Evolutionary conservation across 306 rosid genomes (phyloP).

Genomic region (Vigna radiata): DNA sequence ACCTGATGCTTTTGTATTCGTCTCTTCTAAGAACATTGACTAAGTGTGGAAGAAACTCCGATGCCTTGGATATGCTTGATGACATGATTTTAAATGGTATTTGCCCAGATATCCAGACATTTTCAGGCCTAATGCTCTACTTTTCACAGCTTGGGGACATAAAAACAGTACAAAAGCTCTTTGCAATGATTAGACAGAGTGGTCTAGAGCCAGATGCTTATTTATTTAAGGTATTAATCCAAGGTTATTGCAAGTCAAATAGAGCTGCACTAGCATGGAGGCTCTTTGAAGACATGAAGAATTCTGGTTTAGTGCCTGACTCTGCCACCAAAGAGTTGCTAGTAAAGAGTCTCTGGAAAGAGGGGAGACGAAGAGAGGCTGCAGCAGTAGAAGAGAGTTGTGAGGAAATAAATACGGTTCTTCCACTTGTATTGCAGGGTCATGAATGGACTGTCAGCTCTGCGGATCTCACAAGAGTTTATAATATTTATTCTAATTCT

Average conservation of each 20-base stretch:
- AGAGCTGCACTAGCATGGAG: slow-evolving; percentile 82
- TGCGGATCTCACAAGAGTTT: slow-evolving; percentile 66
- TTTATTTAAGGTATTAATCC: slow-evolving; percentile 69
- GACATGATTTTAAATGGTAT: slow-evolving; percentile 75
- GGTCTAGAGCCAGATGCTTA: slow-evolving; percentile 73
- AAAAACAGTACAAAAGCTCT: slow-evolving; percentile 75
- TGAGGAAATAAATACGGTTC: slow-evolving; percentile 55
- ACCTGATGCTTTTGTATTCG: slow-evolving; percentile 72
- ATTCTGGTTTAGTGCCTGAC: slow-evolving; percentile 65
- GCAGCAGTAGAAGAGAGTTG: slow-evolving; percentile 74
- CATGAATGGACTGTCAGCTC: slow-evolving; percentile 83
- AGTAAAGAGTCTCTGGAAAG: slow-evolving; percentile 89
- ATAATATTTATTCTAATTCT: slow-evolving; percentile 65
- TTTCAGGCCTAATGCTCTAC: slow-evolving; percentile 74
- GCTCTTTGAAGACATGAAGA: slow-evolving; percentile 75
- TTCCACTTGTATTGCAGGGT: slow-evolving; percentile 66
- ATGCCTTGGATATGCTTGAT: slow-evolving; percentile 69
- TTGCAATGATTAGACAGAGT: slow-evolving; percentile 72
- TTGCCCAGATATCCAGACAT: slow-evolving; percentile 79
- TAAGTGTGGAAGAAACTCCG: slow-evolving; percentile 67
- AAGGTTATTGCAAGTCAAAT: slow-evolving; percentile 79
- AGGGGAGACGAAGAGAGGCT: slow-evolving; percentile 84
- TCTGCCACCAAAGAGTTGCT: slow-evolving; percentile 74
- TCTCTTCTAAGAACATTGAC: slow-evolving; percentile 77
- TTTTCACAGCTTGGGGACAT: slow-evolving; percentile 70